Base-by-base conservation (phyloP, 257 asterid genomes). In the Catharanthus roseus region DNA sequence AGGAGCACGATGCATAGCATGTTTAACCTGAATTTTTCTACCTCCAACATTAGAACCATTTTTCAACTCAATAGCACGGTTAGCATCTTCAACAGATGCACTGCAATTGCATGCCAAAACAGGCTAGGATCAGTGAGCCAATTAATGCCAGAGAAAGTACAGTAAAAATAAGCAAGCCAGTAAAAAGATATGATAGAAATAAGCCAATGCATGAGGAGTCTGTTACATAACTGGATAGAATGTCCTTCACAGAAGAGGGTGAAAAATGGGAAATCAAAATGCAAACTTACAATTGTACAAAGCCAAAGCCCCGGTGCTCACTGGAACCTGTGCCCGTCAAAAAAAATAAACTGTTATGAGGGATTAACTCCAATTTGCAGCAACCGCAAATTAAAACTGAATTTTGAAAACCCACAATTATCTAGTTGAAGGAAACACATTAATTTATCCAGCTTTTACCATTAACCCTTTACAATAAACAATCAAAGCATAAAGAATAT, bases 241-340 rank as follows among this genome's bases (percentile, higher is more conserved):
- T 64, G 15, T 13, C 51, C 28, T 53, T 61, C 31, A 6, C 28
- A 34, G 0, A 0, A 44, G 0, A 0, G 1, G 10, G 4, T 1
- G 38, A 5, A 34, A 55, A 39, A 66, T n/a, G 8, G 5, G 33
- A 39, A 55, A 57, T 45, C 28, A 33, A 36, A 34, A 65, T 38
- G 54, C 36, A 53, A 23, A 80, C 97, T 85, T 86, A 91, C 99
- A 89, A 95, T 65, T 95, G 97, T 69, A 95, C 99, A 81, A 87
- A 91, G 74, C 97, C 98, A 81, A 86, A 88, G 60, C 97, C 98
- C 16, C 93, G 84, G 83, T 95, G 99, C 74, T 88, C 98, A 26
- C 74, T 79, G 15, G 97, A 80, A 42, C 99, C 97, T 95, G 64
- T 38, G 63, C 64, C 56, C 51, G 55, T 7, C 31, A 34, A 12